phyloP scores from a whole-genome alignment of 1,284 basidiomycete species.

The Ceratobasidium sp. region DNA sequence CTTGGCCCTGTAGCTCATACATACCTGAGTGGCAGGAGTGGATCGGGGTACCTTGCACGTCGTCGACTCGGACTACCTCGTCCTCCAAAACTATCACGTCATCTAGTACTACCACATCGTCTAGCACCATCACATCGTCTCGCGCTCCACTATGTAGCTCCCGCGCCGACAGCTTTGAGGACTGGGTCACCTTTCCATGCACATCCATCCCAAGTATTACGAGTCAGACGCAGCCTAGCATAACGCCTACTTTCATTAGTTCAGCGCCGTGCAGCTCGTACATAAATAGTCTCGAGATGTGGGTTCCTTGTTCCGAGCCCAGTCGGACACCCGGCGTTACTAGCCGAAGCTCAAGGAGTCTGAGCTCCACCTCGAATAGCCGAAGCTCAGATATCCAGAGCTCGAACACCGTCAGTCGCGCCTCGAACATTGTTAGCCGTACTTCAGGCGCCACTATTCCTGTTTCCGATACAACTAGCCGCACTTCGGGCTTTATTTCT shows the following conservation, averaged over 20 bases:
- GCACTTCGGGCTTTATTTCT: neutral
- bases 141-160: neutral
- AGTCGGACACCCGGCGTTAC: neutral
- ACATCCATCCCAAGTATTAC: conserved; percentile 1
- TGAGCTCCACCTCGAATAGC: neutral
- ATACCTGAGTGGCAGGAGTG: neutral
- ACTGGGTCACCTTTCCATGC: conserved; percentile 10
- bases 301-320: neutral
- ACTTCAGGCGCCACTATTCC: neutral
- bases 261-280: neutral
- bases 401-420: neutral
- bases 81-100: neutral
- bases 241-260: neutral
- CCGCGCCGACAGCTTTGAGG: neutral
- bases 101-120: neutral
- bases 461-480: neutral
- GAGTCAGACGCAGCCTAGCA: neutral
- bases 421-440: neutral
- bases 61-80: conserved; percentile 2
- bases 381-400: neutral
- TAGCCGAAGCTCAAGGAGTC: neutral
- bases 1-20: neutral
- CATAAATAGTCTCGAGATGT: neutral
- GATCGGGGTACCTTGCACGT: conserved; percentile 17
- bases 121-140: neutral